Evolutionary conservation across 169 alveolate genomes (phyloP), one percentile per base, ranked within the genome.

Genomic region (Eimeria zaria): DNA sequence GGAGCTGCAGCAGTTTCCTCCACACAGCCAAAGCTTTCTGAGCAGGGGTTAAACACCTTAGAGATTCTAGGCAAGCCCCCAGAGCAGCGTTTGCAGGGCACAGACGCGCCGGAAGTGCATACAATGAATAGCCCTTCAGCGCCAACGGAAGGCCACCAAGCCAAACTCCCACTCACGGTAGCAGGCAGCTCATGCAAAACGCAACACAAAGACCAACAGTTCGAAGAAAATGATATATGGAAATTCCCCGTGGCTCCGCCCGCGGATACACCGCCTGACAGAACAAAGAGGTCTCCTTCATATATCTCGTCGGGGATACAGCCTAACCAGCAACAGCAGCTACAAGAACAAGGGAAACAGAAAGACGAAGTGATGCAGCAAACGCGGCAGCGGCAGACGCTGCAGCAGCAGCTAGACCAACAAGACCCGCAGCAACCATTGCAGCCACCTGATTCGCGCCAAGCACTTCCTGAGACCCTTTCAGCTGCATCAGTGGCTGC

Each of bases 301-400:
- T 24, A 5, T 5, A 18, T 44, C 88, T 46, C 41, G 67, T 39
- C 16, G 30, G 67, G 27, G 67, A 2, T 6, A 64, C 67, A 44
- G 41, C 36, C 67, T 46, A 24, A 27, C 24, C 88, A 48, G 64
- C 67, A 78, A 58, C 91, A 83, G 51, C 88, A 46, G 22, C 73
- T 30, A 30, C 55, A 83, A 58, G 16, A 30, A 53, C 73, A 83
- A 33, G 53, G n/a, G 74, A 22, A 48, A 36, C 76, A 46, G 44
- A 58, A 22, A 33, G 33, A 58, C 20, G 39, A 41, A 18, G 33
- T 3, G 74, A 22, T 53, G 39, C 91, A 83, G 91, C 12, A 30
- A 53, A n/a, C n/a, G 76, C 91, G 5, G 91, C 91, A 83, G 73
- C 91, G 30, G n/a, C 89, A 41, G 53, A 14, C 12, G 89, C 69